Evolutionary conservation across 352 stramenopile species (phyloP).

Genomic region (Thalassiosira oceanica): DNA sequence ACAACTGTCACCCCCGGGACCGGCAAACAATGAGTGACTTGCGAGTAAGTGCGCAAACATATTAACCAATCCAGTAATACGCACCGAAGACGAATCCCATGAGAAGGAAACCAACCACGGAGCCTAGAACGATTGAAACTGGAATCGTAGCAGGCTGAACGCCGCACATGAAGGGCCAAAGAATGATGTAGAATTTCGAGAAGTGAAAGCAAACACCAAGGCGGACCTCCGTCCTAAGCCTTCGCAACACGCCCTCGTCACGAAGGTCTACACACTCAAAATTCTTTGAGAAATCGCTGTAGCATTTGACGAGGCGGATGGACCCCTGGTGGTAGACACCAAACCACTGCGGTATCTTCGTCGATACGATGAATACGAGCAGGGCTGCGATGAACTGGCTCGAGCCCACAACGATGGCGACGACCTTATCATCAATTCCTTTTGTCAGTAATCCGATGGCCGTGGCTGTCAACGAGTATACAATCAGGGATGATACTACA

Average conservation of each 20-base stretch:
- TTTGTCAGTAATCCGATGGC: conserved; percentile 23
- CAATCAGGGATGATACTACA: conserved; percentile 18
- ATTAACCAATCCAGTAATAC: no score
- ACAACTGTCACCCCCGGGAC: conserved; percentile 4
- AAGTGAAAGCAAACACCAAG: conserved; percentile 39
- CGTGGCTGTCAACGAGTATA: conserved; percentile 30
- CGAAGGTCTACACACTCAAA: conserved; percentile 16
- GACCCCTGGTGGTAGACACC: conserved; percentile 34
- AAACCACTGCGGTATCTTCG: conserved; percentile 48
- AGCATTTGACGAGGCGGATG: conserved; percentile 40
- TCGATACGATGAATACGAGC: conserved; percentile 32
- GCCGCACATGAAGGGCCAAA: conserved; percentile 47
- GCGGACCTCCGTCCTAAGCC: conserved; percentile 18
- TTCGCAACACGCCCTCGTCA: conserved; percentile 1
- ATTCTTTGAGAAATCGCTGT: conserved; percentile 13
- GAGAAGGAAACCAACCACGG: conserved; percentile 26
- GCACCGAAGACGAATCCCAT: conserved; percentile 42
- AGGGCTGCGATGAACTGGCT: conserved; percentile 27
- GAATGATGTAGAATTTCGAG: conserved; percentile 40
- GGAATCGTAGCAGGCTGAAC: conserved; percentile 16
- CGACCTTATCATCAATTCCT: conserved; percentile 31
- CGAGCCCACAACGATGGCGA: conserved; percentile 22
- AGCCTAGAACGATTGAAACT: conserved; percentile 19
- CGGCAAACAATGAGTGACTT: no score
- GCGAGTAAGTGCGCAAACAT: no score